Conservation (phyloP, 2,329 filamentous ascomycete species). For the Monilinia fructigena region DNA sequence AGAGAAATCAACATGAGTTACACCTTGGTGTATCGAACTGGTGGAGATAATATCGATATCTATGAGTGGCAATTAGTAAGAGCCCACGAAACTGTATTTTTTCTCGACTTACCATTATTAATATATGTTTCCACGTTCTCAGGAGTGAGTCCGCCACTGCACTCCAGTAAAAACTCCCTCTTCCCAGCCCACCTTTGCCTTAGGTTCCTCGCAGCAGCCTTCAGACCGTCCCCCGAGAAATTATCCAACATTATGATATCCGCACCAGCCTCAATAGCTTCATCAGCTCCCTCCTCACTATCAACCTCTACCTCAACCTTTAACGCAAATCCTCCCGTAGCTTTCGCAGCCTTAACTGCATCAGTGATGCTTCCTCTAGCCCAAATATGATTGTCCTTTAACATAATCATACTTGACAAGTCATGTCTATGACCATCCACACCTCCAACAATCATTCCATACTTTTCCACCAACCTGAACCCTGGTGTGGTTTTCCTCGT, state of each 20-base stretch:
- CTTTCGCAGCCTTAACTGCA: constrained; percentile 80
- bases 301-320: constrained; percentile 98
- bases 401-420: constrained; percentile 92
- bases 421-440: constrained; percentile 92
- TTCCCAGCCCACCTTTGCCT: constrained; percentile 78
- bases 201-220: constrained; percentile 68
- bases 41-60: constrained; percentile 96
- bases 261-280: constrained; percentile 85
- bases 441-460: constrained; percentile 92
- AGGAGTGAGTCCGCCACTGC: constrained; percentile 84
- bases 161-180: constrained; percentile 78
- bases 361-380: constrained; percentile 81
- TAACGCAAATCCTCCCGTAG: constrained; percentile 81
- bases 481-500: constrained; percentile 97
- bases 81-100: too few species aligned
- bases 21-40: constrained; percentile 94
- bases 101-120: constrained; percentile 59
- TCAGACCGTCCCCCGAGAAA: constrained; percentile 78
- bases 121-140: constrained; percentile 82
- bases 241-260: constrained; percentile 99
- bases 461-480: constrained; percentile 94
- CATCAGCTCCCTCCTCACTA: constrained; percentile 81
- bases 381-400: constrained; percentile 99
- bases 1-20: constrained; percentile 91
- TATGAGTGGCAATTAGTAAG: constrained; percentile 36